These are phyloP conservation scores for Jamesozyma gamospora DNA, from an alignment of 805 yeast species.

Conservation along the genomic window DNA sequence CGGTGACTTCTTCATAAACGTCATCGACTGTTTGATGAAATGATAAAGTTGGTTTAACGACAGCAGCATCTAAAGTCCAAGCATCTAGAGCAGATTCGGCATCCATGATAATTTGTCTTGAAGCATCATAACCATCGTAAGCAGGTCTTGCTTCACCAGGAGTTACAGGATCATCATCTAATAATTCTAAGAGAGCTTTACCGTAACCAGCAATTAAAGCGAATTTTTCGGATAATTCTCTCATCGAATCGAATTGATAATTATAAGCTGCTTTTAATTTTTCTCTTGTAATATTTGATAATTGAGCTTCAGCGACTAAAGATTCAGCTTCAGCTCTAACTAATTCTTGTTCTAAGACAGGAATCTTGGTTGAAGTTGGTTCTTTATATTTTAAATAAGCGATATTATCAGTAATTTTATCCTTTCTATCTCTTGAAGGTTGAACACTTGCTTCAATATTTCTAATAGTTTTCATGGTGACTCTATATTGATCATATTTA, in stretches of 20 bases:
- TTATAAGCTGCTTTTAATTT: slow-evolving; percentile 94
- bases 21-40: slow-evolving; percentile 69
- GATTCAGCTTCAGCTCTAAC: slow-evolving; percentile 99
- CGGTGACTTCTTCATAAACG: slow-evolving; percentile 33
- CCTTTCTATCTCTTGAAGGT: slow-evolving; percentile 97
- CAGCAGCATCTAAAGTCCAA: slow-evolving; percentile 95
- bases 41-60: slow-evolving; percentile 85
- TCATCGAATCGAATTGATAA: slow-evolving; percentile 90
- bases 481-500: slow-evolving; percentile 95
- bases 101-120: slow-evolving; percentile 94
- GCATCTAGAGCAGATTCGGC: slow-evolving; percentile 91
- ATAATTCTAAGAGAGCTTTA: slow-evolving; percentile 88
- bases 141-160: slow-evolving; percentile 99
- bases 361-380: slow-evolving; percentile 93
- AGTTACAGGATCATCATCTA: slow-evolving; percentile 94
- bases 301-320: slow-evolving; percentile 97
- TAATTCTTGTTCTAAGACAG: slow-evolving; percentile 93
- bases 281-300: slow-evolving; percentile 95
- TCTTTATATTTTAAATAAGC: slow-evolving; percentile 97
- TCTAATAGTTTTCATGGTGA: slow-evolving; percentile 87
- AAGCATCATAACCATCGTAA: slow-evolving; percentile 96
- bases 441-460: slow-evolving; percentile 96
- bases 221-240: slow-evolving; percentile 91
- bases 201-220: slow-evolving; percentile 98
- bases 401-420: slow-evolving; percentile 93